These are phyloP conservation scores for Glomus cerebriforme DNA, from an alignment of 192 early-diverging fungal genomes.

Conservation along the genomic window DNA sequence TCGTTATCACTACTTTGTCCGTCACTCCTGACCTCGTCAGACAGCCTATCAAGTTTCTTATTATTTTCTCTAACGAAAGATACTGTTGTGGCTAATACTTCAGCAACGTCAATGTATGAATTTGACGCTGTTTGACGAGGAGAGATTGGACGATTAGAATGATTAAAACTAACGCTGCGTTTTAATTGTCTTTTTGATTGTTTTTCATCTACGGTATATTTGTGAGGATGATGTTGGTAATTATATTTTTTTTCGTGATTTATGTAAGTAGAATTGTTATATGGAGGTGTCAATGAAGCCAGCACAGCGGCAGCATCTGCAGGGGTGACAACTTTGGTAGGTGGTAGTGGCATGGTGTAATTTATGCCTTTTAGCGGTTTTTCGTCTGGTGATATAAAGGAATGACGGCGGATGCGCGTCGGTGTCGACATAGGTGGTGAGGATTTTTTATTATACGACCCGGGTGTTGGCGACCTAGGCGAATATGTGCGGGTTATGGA, in stretches of 20 bases:
- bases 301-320: constrained; percentile 33
- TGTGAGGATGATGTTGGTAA: background rate
- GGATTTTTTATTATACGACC: constrained; percentile 8
- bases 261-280: background rate
- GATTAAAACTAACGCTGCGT: constrained; percentile 28
- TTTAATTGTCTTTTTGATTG: constrained; percentile 28
- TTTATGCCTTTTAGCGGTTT: background rate
- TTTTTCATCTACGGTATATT: constrained; percentile 26
- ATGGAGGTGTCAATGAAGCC: constrained; percentile 18
- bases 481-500: constrained; percentile 18
- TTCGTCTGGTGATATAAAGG: constrained; percentile 16
- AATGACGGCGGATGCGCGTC: constrained; percentile 17
- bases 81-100: constrained; percentile 29
- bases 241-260: background rate
- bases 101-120: constrained; percentile 28
- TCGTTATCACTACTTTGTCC: constrained; percentile 14
- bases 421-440: constrained; percentile 16
- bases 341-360: background rate
- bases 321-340: constrained; percentile 5
- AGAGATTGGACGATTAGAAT: constrained; percentile 10
- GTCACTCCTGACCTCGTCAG: constrained; percentile 23
- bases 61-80: constrained; percentile 29
- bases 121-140: constrained; percentile 10
- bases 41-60: constrained; percentile 21
- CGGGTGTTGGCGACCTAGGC: constrained; percentile 6